Evolutionary conservation across 2,329 filamentous ascomycete genomes (phyloP), one percentile per base, ranked within the genome.

Genomic region (Ceratocystis destructans): DNA sequence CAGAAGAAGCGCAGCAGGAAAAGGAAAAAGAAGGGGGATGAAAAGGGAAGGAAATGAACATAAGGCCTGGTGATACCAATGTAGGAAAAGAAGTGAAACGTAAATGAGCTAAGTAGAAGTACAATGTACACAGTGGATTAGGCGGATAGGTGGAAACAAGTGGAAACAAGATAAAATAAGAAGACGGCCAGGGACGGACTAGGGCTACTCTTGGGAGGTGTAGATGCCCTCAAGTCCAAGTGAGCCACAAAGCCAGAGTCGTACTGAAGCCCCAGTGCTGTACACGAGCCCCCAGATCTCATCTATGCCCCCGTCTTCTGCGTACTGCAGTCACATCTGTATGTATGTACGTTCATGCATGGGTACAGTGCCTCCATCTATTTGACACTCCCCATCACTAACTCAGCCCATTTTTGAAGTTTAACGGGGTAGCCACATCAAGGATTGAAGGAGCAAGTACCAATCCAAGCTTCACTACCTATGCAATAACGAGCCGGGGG

Each of bases 41-140:
- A 64, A 44, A 55, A 22, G 44, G 62, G 37, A 61, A 59, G 41
- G 53, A 50, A 17, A 55, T 20, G 50, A 64, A 50, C 62, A 65
- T 61, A 63, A 68, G 66, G 59, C 62, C 62, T 61, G 66, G 55
- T 65, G 64, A 65, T 65, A 61, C 45, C 45, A 45, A 65, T 37
- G 41, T 25, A 48, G 44, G 8, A 31, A 48, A 48, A 31, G 17
- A 31, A 48, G 55, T 59, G 55, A 59, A 59, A 59, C 55, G 55
- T 8, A 59, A 37, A 53, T 53, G 48, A 20, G 22, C 48, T 25
- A 53, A 37, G 22, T 25, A 53, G 48, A 53, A n/a, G 17, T 8
- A 25, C 41, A 48, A 64, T 55, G 62, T 37, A 50, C 25, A 31
- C 55, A 59, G 25, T 37, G 55, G 25, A 59, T 31, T 28, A 31